These are phyloP conservation scores for Aspergillus jensenii DNA, from an alignment of 2,329 filamentous ascomycete species.

Conservation along the genomic window DNA sequence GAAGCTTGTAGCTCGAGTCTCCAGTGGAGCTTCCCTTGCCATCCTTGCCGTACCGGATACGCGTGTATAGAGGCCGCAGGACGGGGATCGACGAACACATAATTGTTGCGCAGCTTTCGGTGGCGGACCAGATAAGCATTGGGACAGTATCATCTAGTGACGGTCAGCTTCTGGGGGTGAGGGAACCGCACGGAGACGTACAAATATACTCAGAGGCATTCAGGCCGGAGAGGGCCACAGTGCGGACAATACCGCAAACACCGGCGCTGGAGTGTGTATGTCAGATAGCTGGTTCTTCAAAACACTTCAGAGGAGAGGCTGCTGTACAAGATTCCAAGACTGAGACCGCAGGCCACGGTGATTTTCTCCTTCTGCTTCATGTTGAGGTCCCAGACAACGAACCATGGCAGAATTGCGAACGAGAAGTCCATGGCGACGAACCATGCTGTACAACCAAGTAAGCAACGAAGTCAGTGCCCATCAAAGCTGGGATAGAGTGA, in stretches of 20 bases:
- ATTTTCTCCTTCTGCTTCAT: constrained; percentile 13
- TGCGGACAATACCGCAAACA: constrained; percentile 1
- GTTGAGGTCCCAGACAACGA: constrained; percentile 9
- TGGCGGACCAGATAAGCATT: constrained; percentile 10
- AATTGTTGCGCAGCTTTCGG: constrained; percentile 1
- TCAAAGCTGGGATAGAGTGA: background rate
- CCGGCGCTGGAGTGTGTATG: background rate
- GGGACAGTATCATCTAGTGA: constrained; percentile 4
- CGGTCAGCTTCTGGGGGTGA: background rate
- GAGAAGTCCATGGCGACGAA: constrained; percentile 23
- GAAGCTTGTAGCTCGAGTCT: constrained; percentile 21
- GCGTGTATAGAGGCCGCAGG: constrained; percentile 1
- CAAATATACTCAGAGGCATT: background rate
- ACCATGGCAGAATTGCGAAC: constrained; percentile 5
- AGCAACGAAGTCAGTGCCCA: background rate
- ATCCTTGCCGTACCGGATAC: constrained; percentile 15
- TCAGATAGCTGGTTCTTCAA: too few relatives aligned
- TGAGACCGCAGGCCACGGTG: constrained; percentile 7
- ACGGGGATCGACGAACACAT: constrained; percentile 5
- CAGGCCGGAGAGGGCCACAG: background rate
- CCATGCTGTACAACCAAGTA: background rate
- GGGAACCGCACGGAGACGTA: background rate
- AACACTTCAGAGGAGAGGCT: background rate
- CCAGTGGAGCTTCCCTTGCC: constrained; percentile 11
- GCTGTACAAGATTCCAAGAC: background rate